Conservation (phyloP, 106 monocot species). For the Platanthera zijinensis region DNA sequence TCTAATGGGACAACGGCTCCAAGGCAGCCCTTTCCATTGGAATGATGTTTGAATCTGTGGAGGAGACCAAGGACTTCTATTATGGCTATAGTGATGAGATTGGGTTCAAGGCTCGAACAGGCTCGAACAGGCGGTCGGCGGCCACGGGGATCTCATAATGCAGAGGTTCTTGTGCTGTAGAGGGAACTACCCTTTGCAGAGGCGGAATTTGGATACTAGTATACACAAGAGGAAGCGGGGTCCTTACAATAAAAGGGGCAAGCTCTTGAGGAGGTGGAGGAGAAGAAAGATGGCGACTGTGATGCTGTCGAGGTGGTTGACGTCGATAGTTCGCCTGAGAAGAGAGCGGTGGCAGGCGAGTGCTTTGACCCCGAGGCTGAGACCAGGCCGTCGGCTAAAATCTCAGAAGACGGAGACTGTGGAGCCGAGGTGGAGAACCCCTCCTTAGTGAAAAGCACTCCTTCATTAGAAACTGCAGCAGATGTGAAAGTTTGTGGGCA, state of each 20-base stretch:
- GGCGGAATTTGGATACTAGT: not conserved
- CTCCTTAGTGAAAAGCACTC: not conserved
- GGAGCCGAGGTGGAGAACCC: not conserved
- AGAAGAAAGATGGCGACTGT: conserved; percentile 6
- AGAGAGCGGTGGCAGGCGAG: not conserved
- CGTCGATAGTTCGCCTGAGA: conserved; percentile 22
- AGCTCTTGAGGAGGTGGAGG: not conserved
- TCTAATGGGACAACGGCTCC: not conserved
- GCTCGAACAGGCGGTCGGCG: conserved; percentile 41
- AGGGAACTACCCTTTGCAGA: conserved; percentile 23
- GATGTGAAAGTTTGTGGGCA: conserved; percentile 5
- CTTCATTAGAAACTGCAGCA: not conserved
- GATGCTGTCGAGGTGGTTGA: conserved; percentile 30
- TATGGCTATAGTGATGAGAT: conserved; percentile 17
- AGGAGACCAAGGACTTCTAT: conserved; percentile 44
- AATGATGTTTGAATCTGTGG: conserved; percentile 45
- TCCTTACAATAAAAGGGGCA: not conserved
- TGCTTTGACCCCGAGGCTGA: not conserved
- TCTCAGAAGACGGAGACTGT: not conserved
- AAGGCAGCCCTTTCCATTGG: conserved; percentile 11
- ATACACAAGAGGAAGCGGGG: not conserved
- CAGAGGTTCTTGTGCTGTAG: conserved; percentile 48
- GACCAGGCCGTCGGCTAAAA: not conserved
- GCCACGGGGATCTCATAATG: conserved; percentile 31
- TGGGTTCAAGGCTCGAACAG: conserved; percentile 37